Conservation (phyloP, 176 grass and related monocot species). For the Aechmea fasciata region DNA sequence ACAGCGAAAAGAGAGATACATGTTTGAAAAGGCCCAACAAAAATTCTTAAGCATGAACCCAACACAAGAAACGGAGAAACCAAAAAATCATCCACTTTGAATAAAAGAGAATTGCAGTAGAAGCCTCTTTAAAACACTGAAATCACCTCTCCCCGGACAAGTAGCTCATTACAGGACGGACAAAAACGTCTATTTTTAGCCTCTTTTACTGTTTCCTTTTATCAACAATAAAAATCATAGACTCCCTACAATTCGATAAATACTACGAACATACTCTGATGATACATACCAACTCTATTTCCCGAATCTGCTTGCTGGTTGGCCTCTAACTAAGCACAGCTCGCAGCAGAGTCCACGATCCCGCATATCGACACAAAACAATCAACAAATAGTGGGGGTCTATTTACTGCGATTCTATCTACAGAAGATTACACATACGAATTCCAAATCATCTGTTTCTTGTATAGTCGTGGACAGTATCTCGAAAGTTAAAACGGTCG, state of each 20-base stretch:
- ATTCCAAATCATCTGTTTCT: constrained; percentile 23
- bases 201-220: not conserved
- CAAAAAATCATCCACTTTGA: not conserved
- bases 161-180: not conserved
- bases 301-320: not conserved
- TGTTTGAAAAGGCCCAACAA: too few species aligned
- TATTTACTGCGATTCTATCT: constrained; percentile 97
- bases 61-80: not conserved
- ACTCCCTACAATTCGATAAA: too few species aligned
- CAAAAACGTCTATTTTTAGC: not conserved
- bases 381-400: constrained; percentile 68
- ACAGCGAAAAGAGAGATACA: too few species aligned
- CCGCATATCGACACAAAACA: constrained; percentile 56
- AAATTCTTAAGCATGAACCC: not conserved
- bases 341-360: constrained; percentile 12
- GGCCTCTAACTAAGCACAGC: not conserved
- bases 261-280: too few species aligned
- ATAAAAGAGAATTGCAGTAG: not conserved
- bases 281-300: not conserved
- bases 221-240: not conserved
- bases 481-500: constrained; percentile 53
- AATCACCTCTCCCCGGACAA: not conserved
- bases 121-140: not conserved
- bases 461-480: constrained; percentile 28
- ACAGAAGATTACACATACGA: constrained; percentile 47